These are phyloP conservation scores for Stenogyne calaminthoides DNA, from an alignment of 305 asterid genomes.

Conservation along the genomic window DNA sequence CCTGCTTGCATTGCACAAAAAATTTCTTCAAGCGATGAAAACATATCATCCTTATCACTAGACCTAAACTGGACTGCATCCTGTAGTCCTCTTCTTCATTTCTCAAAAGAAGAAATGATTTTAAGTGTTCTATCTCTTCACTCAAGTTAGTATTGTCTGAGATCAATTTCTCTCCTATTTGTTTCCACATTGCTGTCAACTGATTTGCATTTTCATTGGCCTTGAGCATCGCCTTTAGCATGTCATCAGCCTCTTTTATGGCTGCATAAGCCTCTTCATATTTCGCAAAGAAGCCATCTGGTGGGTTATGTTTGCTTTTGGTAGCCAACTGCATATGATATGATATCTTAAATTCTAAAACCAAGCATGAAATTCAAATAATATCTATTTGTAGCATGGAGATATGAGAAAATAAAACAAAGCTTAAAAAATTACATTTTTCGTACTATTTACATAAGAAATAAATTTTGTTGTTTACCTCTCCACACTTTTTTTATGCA, in stretches of 20 bases:
- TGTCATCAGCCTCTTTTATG: conserved; percentile 64
- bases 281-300: conserved; percentile 53
- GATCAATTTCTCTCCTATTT: conserved; percentile 51
- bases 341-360: conserved; percentile 15
- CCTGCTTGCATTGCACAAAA: conserved; percentile 55
- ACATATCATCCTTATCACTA: conserved; percentile 41
- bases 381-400: not conserved
- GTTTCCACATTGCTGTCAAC: conserved; percentile 52
- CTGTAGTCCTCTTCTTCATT: conserved; percentile 45
- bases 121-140: conserved; percentile 55
- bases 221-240: conserved; percentile 54
- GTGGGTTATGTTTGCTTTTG: conserved; percentile 34
- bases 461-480: conserved; percentile 39
- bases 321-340: conserved; percentile 44
- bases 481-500: conserved; percentile 31
- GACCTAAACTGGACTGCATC: conserved; percentile 43
- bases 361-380: conserved; percentile 7
- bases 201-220: conserved; percentile 63
- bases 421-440: not conserved
- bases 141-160: conserved; percentile 51
- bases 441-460: not conserved
- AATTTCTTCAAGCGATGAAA: conserved; percentile 56
- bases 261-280: conserved; percentile 63
- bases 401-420: not conserved
- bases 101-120: conserved; percentile 36